Evolutionary conservation across 805 yeast genomes (phyloP).

Genomic region (Tetrapisispora pingtungensis): DNA sequence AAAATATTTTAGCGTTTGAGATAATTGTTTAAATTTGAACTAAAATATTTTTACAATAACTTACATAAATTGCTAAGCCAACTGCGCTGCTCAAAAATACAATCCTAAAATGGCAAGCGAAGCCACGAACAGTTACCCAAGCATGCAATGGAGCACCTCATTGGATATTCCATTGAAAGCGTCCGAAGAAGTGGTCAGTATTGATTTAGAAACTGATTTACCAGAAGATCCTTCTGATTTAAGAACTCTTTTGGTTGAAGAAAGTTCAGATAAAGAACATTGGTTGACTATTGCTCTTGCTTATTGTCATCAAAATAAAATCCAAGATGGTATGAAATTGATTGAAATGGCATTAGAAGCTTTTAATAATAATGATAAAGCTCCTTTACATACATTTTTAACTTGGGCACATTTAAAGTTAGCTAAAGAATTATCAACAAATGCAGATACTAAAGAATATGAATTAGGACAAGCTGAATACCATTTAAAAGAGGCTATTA

Average conservation of each 20-base stretch:
- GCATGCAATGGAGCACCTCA: constrained; percentile 25
- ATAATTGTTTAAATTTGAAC: too few relatives aligned
- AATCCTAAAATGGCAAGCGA: neutral
- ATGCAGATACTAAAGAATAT: constrained; percentile 20
- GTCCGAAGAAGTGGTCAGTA: constrained; percentile 75
- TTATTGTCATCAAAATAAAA: constrained; percentile 52
- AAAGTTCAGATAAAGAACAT: constrained; percentile 60
- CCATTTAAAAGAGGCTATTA: constrained; percentile 39
- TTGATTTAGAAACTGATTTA: constrained; percentile 69
- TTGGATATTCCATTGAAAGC: constrained; percentile 60
- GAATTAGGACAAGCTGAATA: constrained; percentile 35
- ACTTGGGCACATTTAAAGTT: constrained; percentile 63
- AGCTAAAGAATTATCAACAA: constrained; percentile 25
- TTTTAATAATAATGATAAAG: constrained; percentile 29
- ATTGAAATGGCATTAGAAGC: constrained; percentile 48
- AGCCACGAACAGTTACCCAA: constrained; percentile 16
- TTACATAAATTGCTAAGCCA: too few relatives aligned
- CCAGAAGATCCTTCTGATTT: constrained; percentile 87
- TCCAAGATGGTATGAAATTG: constrained; percentile 55
- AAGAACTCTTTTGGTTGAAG: constrained; percentile 67
- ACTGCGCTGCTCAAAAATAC: neutral
- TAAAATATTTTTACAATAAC: too few relatives aligned
- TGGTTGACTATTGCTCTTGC: constrained; percentile 83
- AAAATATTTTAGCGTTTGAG: too few relatives aligned
- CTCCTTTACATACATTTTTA: constrained; percentile 49